Conservation (phyloP, 2,329 filamentous ascomycete genomes). For the Drechmeria coniospora region DNA sequence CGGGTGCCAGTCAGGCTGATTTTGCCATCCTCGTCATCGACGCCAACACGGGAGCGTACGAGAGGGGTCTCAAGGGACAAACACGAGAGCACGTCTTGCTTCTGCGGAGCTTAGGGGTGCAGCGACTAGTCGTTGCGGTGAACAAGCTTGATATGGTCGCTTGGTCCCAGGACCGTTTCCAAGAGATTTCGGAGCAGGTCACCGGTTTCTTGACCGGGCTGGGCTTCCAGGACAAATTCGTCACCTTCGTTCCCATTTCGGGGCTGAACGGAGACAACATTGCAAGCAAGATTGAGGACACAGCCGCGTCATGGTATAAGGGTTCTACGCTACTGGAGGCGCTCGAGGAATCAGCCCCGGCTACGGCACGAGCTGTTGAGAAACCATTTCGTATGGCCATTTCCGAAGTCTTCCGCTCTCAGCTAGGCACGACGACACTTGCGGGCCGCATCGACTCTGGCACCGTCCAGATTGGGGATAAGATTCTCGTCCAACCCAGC, state of each 20-base stretch:
- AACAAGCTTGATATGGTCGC: constrained; percentile 85
- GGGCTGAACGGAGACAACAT: constrained; percentile 85
- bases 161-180: constrained; percentile 73
- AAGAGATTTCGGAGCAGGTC: constrained; percentile 73
- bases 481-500: constrained; percentile 63
- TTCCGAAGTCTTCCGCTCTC: constrained; percentile 69
- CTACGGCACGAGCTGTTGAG: constrained; percentile 47
- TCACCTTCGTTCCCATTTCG: constrained; percentile 79
- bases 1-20: constrained; percentile 87
- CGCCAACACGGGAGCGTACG: constrained; percentile 77
- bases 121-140: constrained; percentile 74
- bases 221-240: constrained; percentile 66
- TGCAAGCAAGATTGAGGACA: constrained; percentile 37
- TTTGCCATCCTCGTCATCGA: constrained; percentile 93
- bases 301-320: constrained; percentile 59
- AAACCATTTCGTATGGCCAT: constrained; percentile 79
- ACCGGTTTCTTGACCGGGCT: constrained; percentile 67
- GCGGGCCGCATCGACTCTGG: constrained; percentile 78
- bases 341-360: constrained; percentile 67
- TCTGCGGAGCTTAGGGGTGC: constrained; percentile 78
- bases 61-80: constrained; percentile 83
- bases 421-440: constrained; percentile 69
- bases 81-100: constrained; percentile 88
- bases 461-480: constrained; percentile 70
- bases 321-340: constrained; percentile 70